Evolutionary conservation across 805 yeast genomes (phyloP).

Genomic region (Cyberlindnera petersonii): DNA sequence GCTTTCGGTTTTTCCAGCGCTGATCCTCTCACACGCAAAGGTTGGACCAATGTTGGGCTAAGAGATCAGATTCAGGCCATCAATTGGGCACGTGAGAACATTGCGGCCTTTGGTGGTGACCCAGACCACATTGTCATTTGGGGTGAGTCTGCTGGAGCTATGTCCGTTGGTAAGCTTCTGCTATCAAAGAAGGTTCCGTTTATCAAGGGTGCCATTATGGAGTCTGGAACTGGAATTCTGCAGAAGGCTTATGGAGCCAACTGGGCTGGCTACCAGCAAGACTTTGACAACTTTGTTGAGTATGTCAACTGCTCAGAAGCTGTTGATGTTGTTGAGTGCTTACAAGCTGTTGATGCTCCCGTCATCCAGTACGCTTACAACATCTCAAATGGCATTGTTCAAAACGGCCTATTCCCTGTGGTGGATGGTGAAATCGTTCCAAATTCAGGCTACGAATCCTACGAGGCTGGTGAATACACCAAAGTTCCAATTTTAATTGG

Average conservation of each 20-base stretch:
- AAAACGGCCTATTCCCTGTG: slow-evolving; percentile 6
- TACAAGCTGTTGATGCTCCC: slow-evolving; percentile 12
- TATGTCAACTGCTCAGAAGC: slow-evolving; percentile 15
- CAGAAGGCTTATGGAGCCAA: slow-evolving; percentile 6
- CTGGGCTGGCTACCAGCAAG: slow-evolving; percentile 1
- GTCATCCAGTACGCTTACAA: slow-evolving; percentile 11
- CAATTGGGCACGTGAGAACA: slow-evolving; percentile 34
- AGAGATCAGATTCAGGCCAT: slow-evolving; percentile 34
- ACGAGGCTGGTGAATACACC: slow-evolving; percentile 13
- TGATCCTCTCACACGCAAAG: slow-evolving; percentile 21
- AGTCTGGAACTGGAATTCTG: slow-evolving; percentile 14
- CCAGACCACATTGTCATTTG: slow-evolving; percentile 32
- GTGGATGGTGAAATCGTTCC: slow-evolving; percentile 20
- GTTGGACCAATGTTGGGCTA: slow-evolving; percentile 32
- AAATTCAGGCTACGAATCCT: slow-evolving; percentile 12
- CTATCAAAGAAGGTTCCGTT: slow-evolving; percentile 9
- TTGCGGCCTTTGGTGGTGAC: slow-evolving; percentile 35
- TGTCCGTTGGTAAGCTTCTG: slow-evolving; percentile 16
- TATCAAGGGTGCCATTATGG: slow-evolving; percentile 20
- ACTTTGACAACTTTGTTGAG: slow-evolving; percentile 8
- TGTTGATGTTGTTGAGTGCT: slow-evolving; percentile 10
- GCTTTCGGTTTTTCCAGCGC: slow-evolving; percentile 34
- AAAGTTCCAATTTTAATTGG: slow-evolving; percentile 25
- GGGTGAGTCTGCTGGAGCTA: slow-evolving; percentile 38
- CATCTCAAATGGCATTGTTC: slow-evolving; percentile 14